Conservation (phyloP, 352 stramenopile genomes). For the Lagenidium giganteum region DNA sequence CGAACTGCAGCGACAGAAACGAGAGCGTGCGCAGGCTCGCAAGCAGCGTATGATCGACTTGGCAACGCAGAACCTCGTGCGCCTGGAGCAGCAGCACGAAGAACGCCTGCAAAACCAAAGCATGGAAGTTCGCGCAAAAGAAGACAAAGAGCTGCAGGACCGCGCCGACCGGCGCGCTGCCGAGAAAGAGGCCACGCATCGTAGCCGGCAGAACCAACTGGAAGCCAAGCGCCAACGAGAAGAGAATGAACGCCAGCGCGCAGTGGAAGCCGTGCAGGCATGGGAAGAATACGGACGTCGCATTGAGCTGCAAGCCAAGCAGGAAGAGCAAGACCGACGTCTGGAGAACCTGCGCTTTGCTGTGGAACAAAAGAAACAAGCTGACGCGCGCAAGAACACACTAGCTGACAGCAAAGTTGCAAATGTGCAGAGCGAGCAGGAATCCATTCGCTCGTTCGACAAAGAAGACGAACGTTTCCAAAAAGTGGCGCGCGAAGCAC, state of each 20-base stretch:
- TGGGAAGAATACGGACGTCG: slow-evolving; percentile 67
- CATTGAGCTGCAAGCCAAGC: slow-evolving; percentile 43
- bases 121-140: slow-evolving; percentile 63
- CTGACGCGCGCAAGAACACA: slow-evolving; percentile 54
- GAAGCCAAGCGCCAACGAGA: slow-evolving; percentile 36
- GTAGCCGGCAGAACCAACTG: slow-evolving; percentile 55
- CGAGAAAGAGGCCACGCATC: slow-evolving; percentile 56
- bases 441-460: slow-evolving; percentile 25
- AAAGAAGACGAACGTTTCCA: slow-evolving; percentile 61
- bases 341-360: slow-evolving; percentile 57
- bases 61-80: slow-evolving; percentile 62
- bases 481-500: slow-evolving; percentile 37
- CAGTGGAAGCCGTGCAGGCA: slow-evolving; percentile 39
- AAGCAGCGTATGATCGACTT: slow-evolving; percentile 86
- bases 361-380: slow-evolving; percentile 72
- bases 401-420: slow-evolving; percentile 32
- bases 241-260: slow-evolving; percentile 32
- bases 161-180: slow-evolving; percentile 54
- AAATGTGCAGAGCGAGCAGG: slow-evolving; percentile 24
- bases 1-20: slow-evolving; percentile 51
- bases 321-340: slow-evolving; percentile 59
- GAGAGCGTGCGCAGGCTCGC: slow-evolving; percentile 42
- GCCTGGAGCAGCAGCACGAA: slow-evolving; percentile 62
- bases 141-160: slow-evolving; percentile 56
- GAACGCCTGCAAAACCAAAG: slow-evolving; percentile 56